Percentiles rank a stretch among this genome's conserved stretches.
These are phyloP conservation scores for Trichoderma afroharzianum DNA, from an alignment of 2,329 filamentous ascomycete genomes.

Conservation along the genomic window DNA sequence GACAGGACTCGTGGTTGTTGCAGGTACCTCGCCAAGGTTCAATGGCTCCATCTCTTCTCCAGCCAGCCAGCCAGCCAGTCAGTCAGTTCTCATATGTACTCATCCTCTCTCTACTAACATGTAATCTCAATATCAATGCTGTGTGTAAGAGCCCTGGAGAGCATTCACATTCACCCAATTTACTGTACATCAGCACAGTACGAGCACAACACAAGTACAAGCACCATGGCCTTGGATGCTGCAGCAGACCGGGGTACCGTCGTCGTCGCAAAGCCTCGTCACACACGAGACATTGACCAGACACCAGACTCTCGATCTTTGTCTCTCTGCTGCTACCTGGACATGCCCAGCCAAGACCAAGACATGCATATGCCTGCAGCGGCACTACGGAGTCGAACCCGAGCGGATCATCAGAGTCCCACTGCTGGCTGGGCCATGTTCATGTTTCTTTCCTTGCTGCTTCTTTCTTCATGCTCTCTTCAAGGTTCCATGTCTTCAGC, in stretches of 20 bases:
- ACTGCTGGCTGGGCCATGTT: not conserved
- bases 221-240: not conserved
- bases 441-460: not conserved
- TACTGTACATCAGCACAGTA: not conserved
- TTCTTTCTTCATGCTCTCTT: not conserved
- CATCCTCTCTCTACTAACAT: not conserved
- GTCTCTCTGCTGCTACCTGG: not conserved
- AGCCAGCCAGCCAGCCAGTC: not conserved
- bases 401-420: not conserved
- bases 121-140: not conserved
- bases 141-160: not conserved
- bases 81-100: not conserved
- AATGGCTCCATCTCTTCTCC: not conserved
- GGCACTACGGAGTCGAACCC: conserved; percentile 15
- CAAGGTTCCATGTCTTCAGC: too few species aligned
- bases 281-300: not conserved
- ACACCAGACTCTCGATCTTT: not conserved
- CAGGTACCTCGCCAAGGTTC: not conserved
- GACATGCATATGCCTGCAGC: conserved; percentile 3
- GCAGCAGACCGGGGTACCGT: too few species aligned
- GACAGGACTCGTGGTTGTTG: not conserved
- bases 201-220: not conserved
- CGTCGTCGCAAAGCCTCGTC: not conserved
- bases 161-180: not conserved
- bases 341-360: not conserved